Evolutionary conservation across 768 basidiomycete species (phyloP).

Genomic region (Filobasidium wieringae): DNA sequence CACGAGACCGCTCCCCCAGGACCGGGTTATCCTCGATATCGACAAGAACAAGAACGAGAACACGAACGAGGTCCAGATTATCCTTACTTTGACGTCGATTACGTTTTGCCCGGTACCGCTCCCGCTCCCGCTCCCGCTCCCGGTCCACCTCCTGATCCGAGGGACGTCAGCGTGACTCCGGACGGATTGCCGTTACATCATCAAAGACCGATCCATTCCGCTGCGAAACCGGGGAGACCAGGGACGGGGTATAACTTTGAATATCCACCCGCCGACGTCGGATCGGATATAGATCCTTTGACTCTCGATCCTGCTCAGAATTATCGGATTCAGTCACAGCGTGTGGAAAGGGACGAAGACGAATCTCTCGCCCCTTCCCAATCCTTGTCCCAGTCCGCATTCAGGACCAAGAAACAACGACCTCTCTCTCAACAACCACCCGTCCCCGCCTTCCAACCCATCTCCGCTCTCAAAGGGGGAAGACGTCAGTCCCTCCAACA

Average conservation of each 20-base stretch:
- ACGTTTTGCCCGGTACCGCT: too few species aligned
- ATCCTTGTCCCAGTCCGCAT: conserved; percentile 7
- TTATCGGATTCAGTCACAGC: background rate
- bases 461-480: background rate
- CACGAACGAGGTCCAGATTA: background rate
- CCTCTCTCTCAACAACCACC: background rate
- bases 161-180: too few species aligned
- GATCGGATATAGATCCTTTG: background rate
- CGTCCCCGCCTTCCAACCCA: background rate
- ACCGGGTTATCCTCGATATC: background rate
- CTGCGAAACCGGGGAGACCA: background rate
- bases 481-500: too few species aligned
- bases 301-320: background rate
- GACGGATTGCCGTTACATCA: too few species aligned
- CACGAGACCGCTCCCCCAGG: background rate
- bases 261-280: background rate
- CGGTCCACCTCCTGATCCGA: too few species aligned
- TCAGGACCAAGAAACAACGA: background rate
- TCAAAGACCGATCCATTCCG: background rate
- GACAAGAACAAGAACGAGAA: background rate
- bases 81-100: background rate
- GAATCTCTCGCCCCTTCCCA: conserved; percentile 8
- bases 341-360: background rate
- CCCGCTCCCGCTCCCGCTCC: too few species aligned
- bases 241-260: background rate